A percentile compares a stretch with the other conserved stretches of the same genome.
phyloP scores from a whole-genome alignment of 768 basidiomycete species.

The Lentinula boryana region DNA sequence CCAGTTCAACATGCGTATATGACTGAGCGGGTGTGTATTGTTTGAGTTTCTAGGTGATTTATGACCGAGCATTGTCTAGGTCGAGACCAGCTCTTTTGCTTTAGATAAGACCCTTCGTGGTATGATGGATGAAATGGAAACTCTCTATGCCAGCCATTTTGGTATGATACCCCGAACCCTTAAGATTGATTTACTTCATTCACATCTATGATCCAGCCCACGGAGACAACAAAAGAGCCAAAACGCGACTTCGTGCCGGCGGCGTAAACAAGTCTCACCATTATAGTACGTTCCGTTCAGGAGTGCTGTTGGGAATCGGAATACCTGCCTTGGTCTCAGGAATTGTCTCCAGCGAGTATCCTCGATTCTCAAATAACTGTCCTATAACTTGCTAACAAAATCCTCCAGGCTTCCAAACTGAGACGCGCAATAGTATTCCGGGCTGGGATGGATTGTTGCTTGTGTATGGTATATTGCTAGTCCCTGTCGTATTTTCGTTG shows the following conservation, averaged over 20 bases:
- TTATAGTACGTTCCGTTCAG: slow-evolving; percentile 69
- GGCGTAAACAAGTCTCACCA: slow-evolving; percentile 52
- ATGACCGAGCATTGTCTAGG: slow-evolving; percentile 26
- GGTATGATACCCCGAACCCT: slow-evolving; percentile 37
- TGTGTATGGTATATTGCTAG: slow-evolving; percentile 66
- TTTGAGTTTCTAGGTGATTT: neutral
- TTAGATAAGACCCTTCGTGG: slow-evolving; percentile 51
- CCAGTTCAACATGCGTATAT: slow-evolving; percentile 74
- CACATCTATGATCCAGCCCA: slow-evolving; percentile 23
- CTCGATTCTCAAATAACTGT: neutral
- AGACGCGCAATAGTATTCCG: slow-evolving; percentile 49
- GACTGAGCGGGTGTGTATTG: slow-evolving; percentile 55
- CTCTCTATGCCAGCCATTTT: slow-evolving; percentile 70
- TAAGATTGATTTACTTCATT: neutral
- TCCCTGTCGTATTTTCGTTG: slow-evolving; percentile 72
- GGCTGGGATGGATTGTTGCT: slow-evolving; percentile 72
- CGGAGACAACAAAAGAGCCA: slow-evolving; percentile 78
- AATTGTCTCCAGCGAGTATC: slow-evolving; percentile 46
- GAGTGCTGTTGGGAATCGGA: slow-evolving; percentile 64
- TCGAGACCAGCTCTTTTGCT: slow-evolving; percentile 64
- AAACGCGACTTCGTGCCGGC: slow-evolving; percentile 55
- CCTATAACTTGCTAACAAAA: neutral
- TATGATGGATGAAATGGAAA: slow-evolving; percentile 75
- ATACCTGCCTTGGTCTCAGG: slow-evolving; percentile 64
- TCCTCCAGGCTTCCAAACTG: slow-evolving; percentile 44